Evolutionary conservation across 2,329 filamentous ascomycete genomes (phyloP), one percentile per base, ranked within the genome.

Genomic region (Colletotrichum chrysophilum): DNA sequence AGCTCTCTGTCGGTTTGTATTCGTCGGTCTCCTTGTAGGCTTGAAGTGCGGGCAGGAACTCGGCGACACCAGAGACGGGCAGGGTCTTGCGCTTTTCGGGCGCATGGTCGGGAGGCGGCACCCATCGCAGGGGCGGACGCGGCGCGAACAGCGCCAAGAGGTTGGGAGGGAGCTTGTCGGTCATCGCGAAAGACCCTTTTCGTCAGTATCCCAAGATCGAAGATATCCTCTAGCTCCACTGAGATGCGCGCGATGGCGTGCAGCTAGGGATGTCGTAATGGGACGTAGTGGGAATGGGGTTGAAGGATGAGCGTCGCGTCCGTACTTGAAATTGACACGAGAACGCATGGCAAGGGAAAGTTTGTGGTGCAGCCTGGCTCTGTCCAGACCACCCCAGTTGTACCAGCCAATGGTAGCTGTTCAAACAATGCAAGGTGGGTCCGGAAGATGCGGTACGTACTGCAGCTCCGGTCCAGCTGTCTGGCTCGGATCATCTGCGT

Each of bases 131-230:
- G 75, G 96, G 94, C 80, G 97, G 97, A 76, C 97, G 95, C 83
- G 97, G 95, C 86, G 96, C 95, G 88, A 99, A 99, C 79, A 98
- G 95, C 86, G 95, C 94, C 81, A 98, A 91, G 75, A 98, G 91
- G 84, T 98, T 96, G 71, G 94, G 95, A 74, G 97, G 96, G 24
- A 99, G 94, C 87, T 97, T 97, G 90, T 98, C 96, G 66, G 97
- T 98, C 97, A 98, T 99, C 77, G 80, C 88, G 80, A 70, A 77
- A 61, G 55, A 60, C 60, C 48, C 32, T 64, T 56, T 67, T 71
- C 32, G 26, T 76, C 65, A 32, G 28, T 38, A 56, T 21, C 18
- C 61, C 12, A 30, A 10, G 55, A 14, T 34, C 30, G 13, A 24
- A 24, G 12, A 34, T 52, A n/a, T 36, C 65, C 48, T 43, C 26